Conservation (phyloP, 129 eudicot species). For the Chrysanthemum makinoi region DNA sequence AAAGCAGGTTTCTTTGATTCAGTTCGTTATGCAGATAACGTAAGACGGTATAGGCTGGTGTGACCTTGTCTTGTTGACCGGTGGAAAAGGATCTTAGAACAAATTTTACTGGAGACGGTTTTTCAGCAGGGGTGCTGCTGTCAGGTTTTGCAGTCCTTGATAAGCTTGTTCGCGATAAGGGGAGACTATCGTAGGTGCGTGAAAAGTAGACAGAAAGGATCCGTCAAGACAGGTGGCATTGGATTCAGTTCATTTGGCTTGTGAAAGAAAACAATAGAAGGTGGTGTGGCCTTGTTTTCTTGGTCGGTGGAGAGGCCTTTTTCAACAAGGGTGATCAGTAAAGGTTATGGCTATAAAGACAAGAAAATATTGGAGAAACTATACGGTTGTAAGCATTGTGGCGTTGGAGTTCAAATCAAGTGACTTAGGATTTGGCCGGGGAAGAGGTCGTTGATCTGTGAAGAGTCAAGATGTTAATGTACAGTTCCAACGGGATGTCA, state of each 20-base stretch:
- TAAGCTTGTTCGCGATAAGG: background rate
- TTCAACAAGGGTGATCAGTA: background rate
- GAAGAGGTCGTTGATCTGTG: background rate
- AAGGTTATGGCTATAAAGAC: background rate
- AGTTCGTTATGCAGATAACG: too few relatives aligned
- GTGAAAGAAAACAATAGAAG: background rate
- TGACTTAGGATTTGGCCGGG: conserved; percentile 1
- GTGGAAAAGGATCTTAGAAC: too few relatives aligned
- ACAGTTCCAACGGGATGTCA: background rate
- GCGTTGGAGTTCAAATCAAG: background rate
- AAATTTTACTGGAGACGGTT: too few relatives aligned
- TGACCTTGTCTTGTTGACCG: too few relatives aligned
- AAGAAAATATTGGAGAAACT: background rate
- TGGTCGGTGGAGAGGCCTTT: background rate
- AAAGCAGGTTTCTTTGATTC: too few relatives aligned
- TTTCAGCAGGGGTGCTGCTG: background rate
- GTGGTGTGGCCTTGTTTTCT: background rate
- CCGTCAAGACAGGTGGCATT: background rate
- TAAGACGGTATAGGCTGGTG: too few relatives aligned
- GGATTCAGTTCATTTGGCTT: background rate
- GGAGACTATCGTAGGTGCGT: background rate
- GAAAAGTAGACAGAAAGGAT: background rate
- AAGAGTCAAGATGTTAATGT: conserved; percentile 1
- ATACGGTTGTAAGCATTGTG: background rate
- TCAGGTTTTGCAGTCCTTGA: background rate